These are phyloP conservation scores for Blakeslea trispora DNA, from an alignment of 371 early-diverging fungal genomes.

Conservation along the genomic window DNA sequence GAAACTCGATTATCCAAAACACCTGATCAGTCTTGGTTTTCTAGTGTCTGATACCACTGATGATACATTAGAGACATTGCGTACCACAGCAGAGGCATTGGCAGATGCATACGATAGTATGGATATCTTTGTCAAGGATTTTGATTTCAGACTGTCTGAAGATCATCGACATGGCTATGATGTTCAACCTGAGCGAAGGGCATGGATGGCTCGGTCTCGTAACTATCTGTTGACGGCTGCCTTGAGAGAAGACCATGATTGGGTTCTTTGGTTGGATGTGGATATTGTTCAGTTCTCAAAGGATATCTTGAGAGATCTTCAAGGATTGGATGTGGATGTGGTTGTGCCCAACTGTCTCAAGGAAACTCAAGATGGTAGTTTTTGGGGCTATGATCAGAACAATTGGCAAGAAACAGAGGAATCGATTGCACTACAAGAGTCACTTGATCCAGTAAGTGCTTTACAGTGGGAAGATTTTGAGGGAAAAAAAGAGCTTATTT, in stretches of 20 bases:
- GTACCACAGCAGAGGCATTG: constrained; percentile 32
- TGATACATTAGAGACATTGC: constrained; percentile 45
- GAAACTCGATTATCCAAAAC: constrained; percentile 49
- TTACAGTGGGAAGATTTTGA: too few species aligned
- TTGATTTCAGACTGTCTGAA: constrained; percentile 51
- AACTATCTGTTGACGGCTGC: constrained; percentile 58
- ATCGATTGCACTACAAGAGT: constrained; percentile 51
- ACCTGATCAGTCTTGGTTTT: constrained; percentile 55
- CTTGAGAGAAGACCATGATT: constrained; percentile 48
- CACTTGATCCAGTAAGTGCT: constrained; percentile 35
- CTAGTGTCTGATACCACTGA: constrained; percentile 61
- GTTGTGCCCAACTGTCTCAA: constrained; percentile 60
- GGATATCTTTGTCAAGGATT: constrained; percentile 56
- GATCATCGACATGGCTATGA: constrained; percentile 51
- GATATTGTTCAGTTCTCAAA: constrained; percentile 55
- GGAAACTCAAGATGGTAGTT: constrained; percentile 41
- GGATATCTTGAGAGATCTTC: constrained; percentile 54
- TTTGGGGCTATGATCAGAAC: constrained; percentile 66
- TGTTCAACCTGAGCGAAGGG: constrained; percentile 51
- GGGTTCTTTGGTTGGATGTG: constrained; percentile 64
- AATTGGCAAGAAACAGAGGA: constrained; percentile 69
- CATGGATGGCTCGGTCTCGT: constrained; percentile 58
- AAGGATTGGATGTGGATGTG: constrained; percentile 55
- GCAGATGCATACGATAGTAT: constrained; percentile 42
- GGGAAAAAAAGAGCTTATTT: too few species aligned